Evolutionary conservation across 192 early-diverging fungal genomes (phyloP).

Genomic region (Geranomyces michiganensis): DNA sequence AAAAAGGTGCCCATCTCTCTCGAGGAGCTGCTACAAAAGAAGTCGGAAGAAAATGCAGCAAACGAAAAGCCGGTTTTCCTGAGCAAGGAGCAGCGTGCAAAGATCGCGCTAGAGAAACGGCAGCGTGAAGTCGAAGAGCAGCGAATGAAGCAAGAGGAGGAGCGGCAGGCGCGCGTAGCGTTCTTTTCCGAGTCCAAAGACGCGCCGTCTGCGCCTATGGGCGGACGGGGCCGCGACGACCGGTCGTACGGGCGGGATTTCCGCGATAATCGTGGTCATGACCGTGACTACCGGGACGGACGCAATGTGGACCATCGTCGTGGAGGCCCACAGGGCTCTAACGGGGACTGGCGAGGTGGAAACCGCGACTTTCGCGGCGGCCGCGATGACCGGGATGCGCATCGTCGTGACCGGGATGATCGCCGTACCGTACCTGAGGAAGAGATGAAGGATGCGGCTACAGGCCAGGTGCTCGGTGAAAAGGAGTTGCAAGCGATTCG

Average conservation of each 20-base stretch:
- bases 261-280: slow-evolving; percentile 1
- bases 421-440: slow-evolving; percentile 12
- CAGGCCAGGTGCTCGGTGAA: slow-evolving; percentile 35
- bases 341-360: slow-evolving; percentile 14
- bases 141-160: slow-evolving; percentile 63
- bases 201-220: not conserved
- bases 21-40: slow-evolving; percentile 73
- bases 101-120: slow-evolving; percentile 80
- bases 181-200: slow-evolving; percentile 52
- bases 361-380: not conserved
- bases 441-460: not conserved
- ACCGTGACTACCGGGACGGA: not conserved
- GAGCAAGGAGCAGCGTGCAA: slow-evolving; percentile 88
- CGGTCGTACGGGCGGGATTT: not conserved
- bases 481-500: slow-evolving; percentile 65
- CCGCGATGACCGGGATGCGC: not conserved
- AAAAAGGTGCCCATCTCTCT: slow-evolving; percentile 71
- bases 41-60: slow-evolving; percentile 65
- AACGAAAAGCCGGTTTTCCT: slow-evolving; percentile 78
- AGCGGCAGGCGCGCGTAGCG: slow-evolving; percentile 57
- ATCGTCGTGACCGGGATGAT: slow-evolving; percentile 1
- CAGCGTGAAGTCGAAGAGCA: slow-evolving; percentile 79
- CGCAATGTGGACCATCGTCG: slow-evolving; percentile 22
- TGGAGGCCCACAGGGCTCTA: slow-evolving; percentile 29
- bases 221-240: slow-evolving; percentile 3